These are phyloP conservation scores for Lodderomyces pseudojiufengensis DNA, from an alignment of 1,139 yeast genomes.

Conservation along the genomic window DNA sequence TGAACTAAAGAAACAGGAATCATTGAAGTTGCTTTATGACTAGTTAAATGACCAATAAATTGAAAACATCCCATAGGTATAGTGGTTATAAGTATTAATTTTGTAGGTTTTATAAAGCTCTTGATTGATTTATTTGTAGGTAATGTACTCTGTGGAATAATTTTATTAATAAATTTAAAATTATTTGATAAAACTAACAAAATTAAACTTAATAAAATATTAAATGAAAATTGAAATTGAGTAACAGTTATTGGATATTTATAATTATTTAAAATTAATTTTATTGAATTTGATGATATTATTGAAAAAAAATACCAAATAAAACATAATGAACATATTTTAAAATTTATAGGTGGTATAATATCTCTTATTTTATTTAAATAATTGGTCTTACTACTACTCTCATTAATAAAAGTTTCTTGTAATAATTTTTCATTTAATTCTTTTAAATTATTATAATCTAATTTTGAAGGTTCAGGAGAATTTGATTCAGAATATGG, in stretches of 20 bases:
- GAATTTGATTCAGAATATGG: constrained; percentile 7
- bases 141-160: constrained; percentile 58
- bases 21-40: constrained; percentile 82
- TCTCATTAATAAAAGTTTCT: not conserved
- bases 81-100: constrained; percentile 58
- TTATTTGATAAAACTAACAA: constrained; percentile 16
- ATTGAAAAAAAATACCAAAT: constrained; percentile 84
- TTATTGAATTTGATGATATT: constrained; percentile 75
- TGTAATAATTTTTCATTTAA: not conserved
- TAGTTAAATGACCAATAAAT: constrained; percentile 82
- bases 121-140: constrained; percentile 31
- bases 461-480: constrained; percentile 15
- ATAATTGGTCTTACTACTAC: too few relatives aligned
- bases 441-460: too few relatives aligned
- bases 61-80: constrained; percentile 94
- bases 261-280: constrained; percentile 64
- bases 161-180: constrained; percentile 14
- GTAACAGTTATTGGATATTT: constrained; percentile 82
- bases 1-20: constrained; percentile 91
- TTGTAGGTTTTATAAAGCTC: constrained; percentile 49
- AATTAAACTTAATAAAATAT: constrained; percentile 49
- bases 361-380: not conserved
- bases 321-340: constrained; percentile 47
- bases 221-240: constrained; percentile 75
- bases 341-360: constrained; percentile 28